Conservation (phyloP, 805 yeast species). For the Saturnispora galanensis region DNA sequence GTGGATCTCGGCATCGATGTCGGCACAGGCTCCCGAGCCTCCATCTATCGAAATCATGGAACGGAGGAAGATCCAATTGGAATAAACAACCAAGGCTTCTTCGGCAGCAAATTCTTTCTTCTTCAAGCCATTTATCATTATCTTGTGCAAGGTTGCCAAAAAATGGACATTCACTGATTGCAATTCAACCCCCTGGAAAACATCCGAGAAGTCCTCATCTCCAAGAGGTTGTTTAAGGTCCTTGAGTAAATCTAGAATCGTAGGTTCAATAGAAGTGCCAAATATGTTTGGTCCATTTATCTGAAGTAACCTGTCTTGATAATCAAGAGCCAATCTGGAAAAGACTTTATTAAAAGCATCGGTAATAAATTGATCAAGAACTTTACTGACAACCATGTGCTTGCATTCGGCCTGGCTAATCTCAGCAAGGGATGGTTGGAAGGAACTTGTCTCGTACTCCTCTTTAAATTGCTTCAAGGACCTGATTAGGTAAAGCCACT, state of each 20-base stretch:
- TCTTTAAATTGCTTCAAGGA: conserved; percentile 19
- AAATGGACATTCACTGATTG: neutral
- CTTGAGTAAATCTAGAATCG: conserved; percentile 15
- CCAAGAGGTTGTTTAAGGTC: conserved; percentile 5
- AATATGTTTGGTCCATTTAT: conserved; percentile 16
- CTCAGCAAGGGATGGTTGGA: conserved; percentile 7
- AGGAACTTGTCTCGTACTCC: conserved; percentile 14
- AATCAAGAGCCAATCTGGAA: conserved; percentile 6
- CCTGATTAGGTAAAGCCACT: conserved; percentile 20
- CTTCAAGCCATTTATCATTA: neutral
- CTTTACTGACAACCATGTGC: neutral
- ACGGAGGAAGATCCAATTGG: neutral
- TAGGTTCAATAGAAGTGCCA: conserved; percentile 16
- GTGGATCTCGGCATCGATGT: neutral
- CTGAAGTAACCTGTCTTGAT: conserved; percentile 1
- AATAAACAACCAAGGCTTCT: neutral
- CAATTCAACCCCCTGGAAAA: conserved; percentile 10
- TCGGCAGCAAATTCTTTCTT: neutral
- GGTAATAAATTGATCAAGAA: conserved; percentile 10
- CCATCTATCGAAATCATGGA: neutral
- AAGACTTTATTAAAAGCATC: conserved; percentile 11
- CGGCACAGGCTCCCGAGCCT: too few species aligned
- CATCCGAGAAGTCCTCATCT: conserved; percentile 22
- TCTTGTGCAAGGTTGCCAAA: neutral
- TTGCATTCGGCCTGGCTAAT: neutral